Conservation (phyloP, 1,284 basidiomycete species). For the Ustilago xerochloae region DNA sequence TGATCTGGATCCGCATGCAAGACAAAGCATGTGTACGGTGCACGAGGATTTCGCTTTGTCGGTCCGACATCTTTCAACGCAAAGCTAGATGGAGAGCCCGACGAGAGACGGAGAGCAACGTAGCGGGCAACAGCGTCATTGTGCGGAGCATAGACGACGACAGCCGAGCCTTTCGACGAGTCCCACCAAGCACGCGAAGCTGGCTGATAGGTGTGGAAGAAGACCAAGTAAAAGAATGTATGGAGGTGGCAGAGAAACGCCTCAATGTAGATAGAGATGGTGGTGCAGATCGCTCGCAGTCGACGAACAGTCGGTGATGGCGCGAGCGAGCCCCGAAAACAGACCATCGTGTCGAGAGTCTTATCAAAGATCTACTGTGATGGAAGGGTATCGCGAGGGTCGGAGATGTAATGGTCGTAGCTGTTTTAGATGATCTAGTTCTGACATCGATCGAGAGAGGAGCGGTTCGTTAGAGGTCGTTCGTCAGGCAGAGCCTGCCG, state of each 20-base stretch:
- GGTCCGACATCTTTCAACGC: conserved; percentile 39
- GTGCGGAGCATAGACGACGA: conserved; percentile 48
- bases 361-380: neutral
- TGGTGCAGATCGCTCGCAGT: conserved; percentile 33
- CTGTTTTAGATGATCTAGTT: neutral
- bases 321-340: conserved; percentile 34
- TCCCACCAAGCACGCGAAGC: conserved; percentile 47
- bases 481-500: too few relatives aligned
- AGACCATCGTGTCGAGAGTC: conserved; percentile 13
- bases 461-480: too few relatives aligned
- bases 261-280: conserved; percentile 34
- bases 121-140: conserved; percentile 46
- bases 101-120: conserved; percentile 41
- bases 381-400: neutral
- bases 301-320: conserved; percentile 28
- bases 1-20: conserved; percentile 42
- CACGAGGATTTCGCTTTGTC: conserved; percentile 25
- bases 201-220: conserved; percentile 30
- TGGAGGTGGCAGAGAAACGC: conserved; percentile 29
- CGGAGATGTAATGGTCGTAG: neutral
- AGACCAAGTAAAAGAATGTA: conserved; percentile 32
- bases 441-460: neutral
- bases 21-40: conserved; percentile 53
- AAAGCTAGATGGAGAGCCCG: conserved; percentile 44
- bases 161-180: conserved; percentile 36